These are phyloP conservation scores for Gynandropsis gynandra DNA, from an alignment of 345 rosid genomes.

Conservation along the genomic window DNA sequence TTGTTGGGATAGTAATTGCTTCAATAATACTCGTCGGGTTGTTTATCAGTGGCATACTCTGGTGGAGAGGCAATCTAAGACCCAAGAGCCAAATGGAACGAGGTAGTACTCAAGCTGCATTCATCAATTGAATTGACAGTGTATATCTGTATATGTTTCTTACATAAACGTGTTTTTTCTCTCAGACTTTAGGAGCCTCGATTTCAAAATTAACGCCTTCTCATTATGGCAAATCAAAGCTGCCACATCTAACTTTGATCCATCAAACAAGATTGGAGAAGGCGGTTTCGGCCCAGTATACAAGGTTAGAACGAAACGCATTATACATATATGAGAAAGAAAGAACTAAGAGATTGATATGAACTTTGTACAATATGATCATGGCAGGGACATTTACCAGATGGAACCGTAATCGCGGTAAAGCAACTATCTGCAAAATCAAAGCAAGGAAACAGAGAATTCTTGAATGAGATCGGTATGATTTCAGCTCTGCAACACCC, in stretches of 20 bases:
- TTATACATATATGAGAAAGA: neutral
- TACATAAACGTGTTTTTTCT: constrained; percentile 14
- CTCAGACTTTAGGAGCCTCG: constrained; percentile 33
- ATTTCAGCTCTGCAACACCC: constrained; percentile 35
- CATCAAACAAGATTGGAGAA: constrained; percentile 49
- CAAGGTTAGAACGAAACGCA: constrained; percentile 37
- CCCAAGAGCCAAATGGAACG: constrained; percentile 25
- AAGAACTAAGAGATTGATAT: neutral
- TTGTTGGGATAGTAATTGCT: constrained; percentile 31
- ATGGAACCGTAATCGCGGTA: constrained; percentile 32
- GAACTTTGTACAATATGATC: constrained; percentile 1
- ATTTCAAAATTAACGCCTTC: constrained; percentile 38
- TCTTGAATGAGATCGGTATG: constrained; percentile 38
- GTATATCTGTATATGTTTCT: too few relatives aligned
- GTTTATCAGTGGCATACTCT: constrained; percentile 33
- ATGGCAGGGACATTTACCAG: constrained; percentile 21
- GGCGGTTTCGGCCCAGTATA: constrained; percentile 67
- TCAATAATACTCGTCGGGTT: constrained; percentile 23
- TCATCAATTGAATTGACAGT: neutral
- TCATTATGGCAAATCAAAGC: constrained; percentile 42
- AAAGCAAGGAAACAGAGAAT: constrained; percentile 37
- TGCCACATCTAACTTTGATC: constrained; percentile 47
- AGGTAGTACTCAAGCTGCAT: constrained; percentile 24
- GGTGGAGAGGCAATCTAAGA: constrained; percentile 44
- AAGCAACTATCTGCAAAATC: constrained; percentile 38